phyloP scores from a whole-genome alignment of 2,329 filamentous ascomycete genomes.

The Trichoderma koningii region DNA sequence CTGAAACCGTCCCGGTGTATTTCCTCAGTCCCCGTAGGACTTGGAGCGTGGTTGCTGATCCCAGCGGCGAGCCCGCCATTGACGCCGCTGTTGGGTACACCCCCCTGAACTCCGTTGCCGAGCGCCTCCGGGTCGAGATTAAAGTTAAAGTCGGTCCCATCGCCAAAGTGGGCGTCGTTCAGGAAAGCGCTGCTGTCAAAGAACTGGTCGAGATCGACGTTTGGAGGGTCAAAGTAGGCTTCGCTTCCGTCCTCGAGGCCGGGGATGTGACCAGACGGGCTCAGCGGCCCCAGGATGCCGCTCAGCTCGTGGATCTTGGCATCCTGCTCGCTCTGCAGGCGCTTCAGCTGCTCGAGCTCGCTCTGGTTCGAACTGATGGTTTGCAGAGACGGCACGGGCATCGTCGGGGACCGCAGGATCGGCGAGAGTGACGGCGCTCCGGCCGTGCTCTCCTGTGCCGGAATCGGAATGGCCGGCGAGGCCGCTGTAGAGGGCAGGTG shows the following conservation, averaged over 20 bases:
- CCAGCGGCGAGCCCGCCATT: constrained; percentile 29
- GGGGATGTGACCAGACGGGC: constrained; percentile 76
- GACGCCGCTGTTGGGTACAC: neutral
- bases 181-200: constrained; percentile 49
- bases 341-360: constrained; percentile 77
- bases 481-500: constrained; percentile 30
- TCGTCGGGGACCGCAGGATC: constrained; percentile 48
- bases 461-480: constrained; percentile 35
- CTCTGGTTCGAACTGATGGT: constrained; percentile 69
- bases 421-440: constrained; percentile 51
- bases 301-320: constrained; percentile 74
- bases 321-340: constrained; percentile 77
- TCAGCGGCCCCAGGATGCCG: constrained; percentile 74
- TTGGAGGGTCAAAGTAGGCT: constrained; percentile 41
- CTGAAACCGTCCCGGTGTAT: constrained; percentile 49
- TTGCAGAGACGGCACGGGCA: constrained; percentile 55
- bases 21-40: constrained; percentile 54
- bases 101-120: constrained; percentile 1
- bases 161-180: constrained; percentile 45
- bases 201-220: constrained; percentile 55
- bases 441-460: constrained; percentile 33
- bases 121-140: constrained; percentile 45
- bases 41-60: constrained; percentile 40
- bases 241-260: constrained; percentile 56
- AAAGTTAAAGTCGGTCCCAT: constrained; percentile 56